phyloP scores from a whole-genome alignment of 1,284 basidiomycete genomes.

The Moesziomyces aphidis region DNA sequence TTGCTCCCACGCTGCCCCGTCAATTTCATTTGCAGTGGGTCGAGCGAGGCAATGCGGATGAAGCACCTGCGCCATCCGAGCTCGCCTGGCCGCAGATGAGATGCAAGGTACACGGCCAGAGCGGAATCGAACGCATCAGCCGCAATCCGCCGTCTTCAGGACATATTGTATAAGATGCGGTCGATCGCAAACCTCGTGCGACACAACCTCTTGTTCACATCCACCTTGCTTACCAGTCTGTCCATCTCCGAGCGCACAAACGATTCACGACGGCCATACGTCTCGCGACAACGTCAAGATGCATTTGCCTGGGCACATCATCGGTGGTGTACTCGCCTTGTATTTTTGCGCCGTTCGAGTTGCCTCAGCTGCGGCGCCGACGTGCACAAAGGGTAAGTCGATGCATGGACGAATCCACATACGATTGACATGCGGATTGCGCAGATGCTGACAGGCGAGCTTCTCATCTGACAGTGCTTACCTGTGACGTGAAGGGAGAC shows the following conservation, averaged over 20 bases:
- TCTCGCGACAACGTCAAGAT: background rate
- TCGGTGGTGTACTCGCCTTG: background rate
- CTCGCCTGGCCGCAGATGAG: conserved; percentile 2
- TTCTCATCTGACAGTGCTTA: conserved; percentile 1
- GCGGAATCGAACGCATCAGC: too few relatives aligned
- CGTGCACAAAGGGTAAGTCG: conserved; percentile 1
- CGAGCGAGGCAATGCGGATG: background rate
- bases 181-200: background rate
- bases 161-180: conserved; percentile 4
- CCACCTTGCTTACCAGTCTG: too few relatives aligned
- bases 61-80: conserved; percentile 5
- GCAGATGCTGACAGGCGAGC: background rate
- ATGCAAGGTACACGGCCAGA: background rate
- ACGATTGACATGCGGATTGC: background rate
- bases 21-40: background rate
- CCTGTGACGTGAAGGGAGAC: conserved; percentile 20
- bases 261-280: too few relatives aligned
- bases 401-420: background rate
- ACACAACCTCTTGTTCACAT: too few relatives aligned
- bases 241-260: too few relatives aligned
- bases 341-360: background rate
- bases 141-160: background rate
- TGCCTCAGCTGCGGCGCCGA: background rate
- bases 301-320: background rate
- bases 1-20: background rate